phyloP scores from a whole-genome alignment of 2,329 filamentous ascomycete species.

The Aspergillus vadensis region DNA sequence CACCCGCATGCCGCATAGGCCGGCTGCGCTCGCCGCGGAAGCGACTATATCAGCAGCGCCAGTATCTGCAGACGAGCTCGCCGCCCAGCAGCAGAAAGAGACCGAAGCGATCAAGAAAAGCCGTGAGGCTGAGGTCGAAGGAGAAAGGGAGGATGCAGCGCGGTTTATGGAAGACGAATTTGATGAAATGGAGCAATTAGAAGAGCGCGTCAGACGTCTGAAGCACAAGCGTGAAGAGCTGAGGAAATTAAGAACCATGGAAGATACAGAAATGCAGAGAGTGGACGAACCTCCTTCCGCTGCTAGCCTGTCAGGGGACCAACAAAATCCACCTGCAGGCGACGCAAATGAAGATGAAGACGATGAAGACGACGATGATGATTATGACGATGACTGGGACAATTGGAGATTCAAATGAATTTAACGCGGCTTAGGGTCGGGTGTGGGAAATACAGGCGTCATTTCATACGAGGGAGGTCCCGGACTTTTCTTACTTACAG shows the following conservation, averaged over 20 bases:
- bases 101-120: constrained; percentile 42
- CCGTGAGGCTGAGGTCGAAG: constrained; percentile 60
- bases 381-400: constrained; percentile 56
- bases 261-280: constrained; percentile 28
- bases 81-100: constrained; percentile 54
- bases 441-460: constrained; percentile 24
- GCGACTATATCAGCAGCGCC: constrained; percentile 70
- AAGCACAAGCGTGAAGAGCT: constrained; percentile 72
- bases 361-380: constrained; percentile 48
- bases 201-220: constrained; percentile 67
- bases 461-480: constrained; percentile 28
- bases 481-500: constrained; percentile 32
- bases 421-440: constrained; percentile 19
- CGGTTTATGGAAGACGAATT: constrained; percentile 75
- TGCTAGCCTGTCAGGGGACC: constrained; percentile 27
- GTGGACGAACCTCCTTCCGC: constrained; percentile 31
- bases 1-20: constrained; percentile 35
- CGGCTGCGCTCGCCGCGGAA: constrained; percentile 39
- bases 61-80: constrained; percentile 65
- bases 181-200: constrained; percentile 79
- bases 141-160: constrained; percentile 74
- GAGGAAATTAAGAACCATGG: constrained; percentile 44
- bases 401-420: constrained; percentile 45
- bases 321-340: constrained; percentile 41
- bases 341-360: constrained; percentile 30